These are phyloP conservation scores for Thuja plicata DNA, from an alignment of 83 land plant species.

Conservation along the genomic window DNA sequence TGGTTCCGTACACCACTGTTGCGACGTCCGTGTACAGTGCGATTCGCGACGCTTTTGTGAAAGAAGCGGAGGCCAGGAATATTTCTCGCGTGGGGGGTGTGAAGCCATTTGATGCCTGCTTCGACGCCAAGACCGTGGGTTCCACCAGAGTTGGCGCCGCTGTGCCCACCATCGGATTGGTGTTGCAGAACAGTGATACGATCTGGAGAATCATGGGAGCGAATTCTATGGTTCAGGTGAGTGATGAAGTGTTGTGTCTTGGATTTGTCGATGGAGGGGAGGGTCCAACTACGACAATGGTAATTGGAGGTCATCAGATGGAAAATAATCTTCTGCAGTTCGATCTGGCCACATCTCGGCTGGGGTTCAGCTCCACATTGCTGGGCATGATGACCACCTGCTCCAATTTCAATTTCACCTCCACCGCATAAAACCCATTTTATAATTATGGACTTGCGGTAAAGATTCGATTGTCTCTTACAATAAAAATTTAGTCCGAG, in stretches of 20 bases:
- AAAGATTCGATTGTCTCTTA: no score
- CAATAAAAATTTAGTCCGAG: no score
- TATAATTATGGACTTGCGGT: no score
- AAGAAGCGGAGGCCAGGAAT: conserved; percentile 22
- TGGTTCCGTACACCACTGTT: conserved; percentile 45
- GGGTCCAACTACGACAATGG: conserved; percentile 24
- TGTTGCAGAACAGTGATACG: conserved; percentile 44
- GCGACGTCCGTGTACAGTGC: conserved; percentile 43
- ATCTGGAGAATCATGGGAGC: conserved; percentile 45
- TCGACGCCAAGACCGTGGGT: conserved; percentile 19
- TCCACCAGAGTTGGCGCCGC: conserved; percentile 29
- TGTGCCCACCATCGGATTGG: conserved; percentile 43
- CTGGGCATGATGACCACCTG: conserved; percentile 31
- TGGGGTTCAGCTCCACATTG: conserved; percentile 54
- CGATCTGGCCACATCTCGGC: conserved; percentile 39
- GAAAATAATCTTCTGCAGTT: conserved; percentile 57
- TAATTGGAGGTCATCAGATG: conserved; percentile 54
- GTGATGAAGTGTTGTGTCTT: conserved; percentile 37
- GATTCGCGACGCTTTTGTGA: conserved; percentile 28
- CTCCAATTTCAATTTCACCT: conserved; percentile 50
- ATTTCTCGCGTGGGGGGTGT: conserved; percentile 31
- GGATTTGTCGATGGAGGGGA: conserved; percentile 46
- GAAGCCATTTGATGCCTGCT: conserved; percentile 47
- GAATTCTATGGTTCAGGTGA: conserved; percentile 51
- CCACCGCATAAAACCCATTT: not conserved